Base-by-base conservation (phyloP, 2,329 filamentous ascomycete genomes). In the Hypoxylon sp. region DNA sequence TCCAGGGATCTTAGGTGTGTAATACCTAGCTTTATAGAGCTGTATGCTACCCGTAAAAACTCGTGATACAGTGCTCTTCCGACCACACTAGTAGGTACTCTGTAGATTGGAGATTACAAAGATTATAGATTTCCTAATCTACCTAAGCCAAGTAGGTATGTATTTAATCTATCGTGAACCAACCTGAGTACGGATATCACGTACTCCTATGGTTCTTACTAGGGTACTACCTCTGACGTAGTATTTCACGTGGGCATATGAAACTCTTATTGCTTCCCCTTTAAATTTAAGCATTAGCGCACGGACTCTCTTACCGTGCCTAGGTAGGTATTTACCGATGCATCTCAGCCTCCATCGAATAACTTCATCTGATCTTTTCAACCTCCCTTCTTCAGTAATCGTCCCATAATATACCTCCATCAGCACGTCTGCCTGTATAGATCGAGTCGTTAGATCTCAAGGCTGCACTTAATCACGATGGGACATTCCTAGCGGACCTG, bases 271-370 rank as follows among this genome's bases (percentile, higher is more conserved):
- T 17, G 30, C 23, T 10, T 43, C 60, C 58, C 56, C 32, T 46
- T 38, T 14, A 36, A 61, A 59, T 65, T 65, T 61, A 65, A 68
- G 65, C 65, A 60, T 68, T 36, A 51, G 56, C 48, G 61, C 65
- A 68, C 65, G 46, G 65, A 61, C 63, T 2, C 63, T 2, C 49
- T 2, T 46, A 14, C 10, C 36, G 34, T 45, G 19, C 45, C 14
- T n/a, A n/a, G n/a, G n/a, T n/a, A n/a, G n/a, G n/a, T n/a, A 23
- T 28, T 38, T 32, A 41, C 28, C 3, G 3, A 30, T 58, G 46
- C 38, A 23, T 45, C 48, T 59, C 53, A 58, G 46, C 56, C 36
- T 51, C 34, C 17, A 59, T 38, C 30, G 25, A 50, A 23, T 9
- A 21, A 17, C n/a, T 60, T 52, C 58, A 46, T 60, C 58, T 48